Percentiles rank a stretch among this genome's conserved stretches.
Evolutionary conservation across 1,284 basidiomycete species (phyloP).

Genomic region (Agaricales sp.): DNA sequence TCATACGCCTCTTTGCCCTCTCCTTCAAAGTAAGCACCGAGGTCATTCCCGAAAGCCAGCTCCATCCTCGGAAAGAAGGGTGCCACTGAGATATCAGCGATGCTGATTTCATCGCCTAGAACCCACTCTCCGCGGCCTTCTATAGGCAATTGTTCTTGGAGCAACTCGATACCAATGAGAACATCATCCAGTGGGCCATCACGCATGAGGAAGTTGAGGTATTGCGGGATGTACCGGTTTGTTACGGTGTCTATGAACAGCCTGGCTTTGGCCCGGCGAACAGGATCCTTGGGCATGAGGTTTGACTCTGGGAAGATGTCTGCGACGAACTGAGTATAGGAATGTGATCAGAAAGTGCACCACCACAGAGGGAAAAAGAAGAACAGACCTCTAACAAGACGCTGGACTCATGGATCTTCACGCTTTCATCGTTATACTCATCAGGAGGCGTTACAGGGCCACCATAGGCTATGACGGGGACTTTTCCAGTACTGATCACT

Average conservation of each 20-base stretch:
- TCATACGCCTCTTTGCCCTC: conserved; percentile 7
- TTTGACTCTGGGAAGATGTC: conserved; percentile 10
- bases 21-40: conserved; percentile 8
- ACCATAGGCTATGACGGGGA: neutral
- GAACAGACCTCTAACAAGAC: neutral
- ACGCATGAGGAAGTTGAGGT: conserved; percentile 6
- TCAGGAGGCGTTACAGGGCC: neutral
- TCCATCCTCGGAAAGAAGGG: conserved; percentile 13
- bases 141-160: conserved; percentile 9
- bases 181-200: conserved; percentile 9
- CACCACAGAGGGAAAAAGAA: neutral
- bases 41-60: conserved; percentile 10
- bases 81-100: conserved; percentile 13
- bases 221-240: conserved; percentile 9
- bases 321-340: neutral
- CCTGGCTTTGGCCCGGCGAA: conserved; percentile 13
- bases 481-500: neutral
- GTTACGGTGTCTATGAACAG: conserved; percentile 13
- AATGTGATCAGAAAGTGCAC: no score
- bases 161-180: conserved; percentile 7
- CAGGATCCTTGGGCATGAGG: conserved; percentile 12
- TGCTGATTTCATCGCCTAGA: conserved; percentile 10
- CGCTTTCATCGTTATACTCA: neutral
- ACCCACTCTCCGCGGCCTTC: conserved; percentile 4
- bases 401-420: neutral